Percentiles rank a stretch among this genome's conserved stretches.
These are phyloP conservation scores for Exserohilum turcica DNA, from an alignment of 2,329 filamentous ascomycete species.

Conservation along the genomic window DNA sequence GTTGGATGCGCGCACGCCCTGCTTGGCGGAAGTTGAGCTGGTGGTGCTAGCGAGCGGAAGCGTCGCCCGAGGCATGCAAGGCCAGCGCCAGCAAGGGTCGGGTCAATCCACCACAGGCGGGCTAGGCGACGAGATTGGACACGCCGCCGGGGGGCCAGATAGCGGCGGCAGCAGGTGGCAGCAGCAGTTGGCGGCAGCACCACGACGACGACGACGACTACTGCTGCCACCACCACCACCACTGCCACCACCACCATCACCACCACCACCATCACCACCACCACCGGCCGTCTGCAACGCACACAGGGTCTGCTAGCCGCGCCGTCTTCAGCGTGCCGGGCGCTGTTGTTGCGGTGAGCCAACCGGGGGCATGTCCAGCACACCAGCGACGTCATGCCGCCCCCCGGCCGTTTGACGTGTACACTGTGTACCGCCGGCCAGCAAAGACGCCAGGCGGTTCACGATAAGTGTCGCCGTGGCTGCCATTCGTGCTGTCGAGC, in stretches of 20 bases:
- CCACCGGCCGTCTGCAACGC: neutral
- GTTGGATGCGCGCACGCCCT: slow-evolving; percentile 6
- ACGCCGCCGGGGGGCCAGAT: neutral
- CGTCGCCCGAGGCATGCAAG: slow-evolving; percentile 8
- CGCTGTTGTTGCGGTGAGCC: slow-evolving; percentile 2
- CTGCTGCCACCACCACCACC: too few relatives aligned
- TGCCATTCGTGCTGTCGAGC: neutral
- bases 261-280: neutral
- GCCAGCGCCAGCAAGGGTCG: slow-evolving; percentile 8
- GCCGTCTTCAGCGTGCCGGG: neutral
- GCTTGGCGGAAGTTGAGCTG: slow-evolving; percentile 13
- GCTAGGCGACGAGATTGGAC: neutral
- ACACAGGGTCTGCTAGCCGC: neutral
- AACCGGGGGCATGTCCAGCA: slow-evolving; percentile 1
- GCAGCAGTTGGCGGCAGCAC: too few relatives aligned
- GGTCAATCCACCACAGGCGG: slow-evolving; percentile 3
- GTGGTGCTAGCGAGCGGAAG: slow-evolving; percentile 10
- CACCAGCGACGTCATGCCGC: slow-evolving; percentile 8
- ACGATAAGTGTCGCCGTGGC: slow-evolving; percentile 5
- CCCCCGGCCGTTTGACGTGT: slow-evolving; percentile 11
- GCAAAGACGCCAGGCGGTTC: slow-evolving; percentile 5
- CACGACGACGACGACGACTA: too few relatives aligned
- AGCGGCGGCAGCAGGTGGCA: too few relatives aligned
- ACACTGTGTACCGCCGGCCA: neutral
- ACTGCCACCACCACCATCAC: too few relatives aligned